These are phyloP conservation scores for Leucocoprinus sp. DNA, from an alignment of 768 basidiomycete genomes.

Conservation along the genomic window DNA sequence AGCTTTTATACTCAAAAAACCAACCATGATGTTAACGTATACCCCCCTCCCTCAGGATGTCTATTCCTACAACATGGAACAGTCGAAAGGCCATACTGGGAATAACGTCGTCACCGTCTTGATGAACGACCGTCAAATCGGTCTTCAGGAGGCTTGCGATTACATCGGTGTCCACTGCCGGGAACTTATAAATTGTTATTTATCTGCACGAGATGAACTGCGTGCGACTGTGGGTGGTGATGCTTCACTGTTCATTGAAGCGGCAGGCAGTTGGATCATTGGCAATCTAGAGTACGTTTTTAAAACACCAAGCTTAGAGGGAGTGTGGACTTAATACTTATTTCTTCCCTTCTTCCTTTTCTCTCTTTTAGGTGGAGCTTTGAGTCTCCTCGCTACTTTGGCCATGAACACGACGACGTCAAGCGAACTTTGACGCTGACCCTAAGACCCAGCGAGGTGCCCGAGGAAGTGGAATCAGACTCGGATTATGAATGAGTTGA, in stretches of 20 bases:
- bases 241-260: slow-evolving; percentile 45
- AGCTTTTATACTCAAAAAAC: slow-evolving; percentile 16
- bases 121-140: slow-evolving; percentile 45
- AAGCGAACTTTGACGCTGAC: slow-evolving; percentile 21
- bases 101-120: slow-evolving; percentile 67
- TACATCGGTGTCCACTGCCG: slow-evolving; percentile 44
- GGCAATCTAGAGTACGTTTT: slow-evolving; percentile 51
- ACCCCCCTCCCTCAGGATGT: slow-evolving; percentile 56
- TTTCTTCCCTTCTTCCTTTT: slow-evolving; percentile 1
- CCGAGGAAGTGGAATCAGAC: slow-evolving; percentile 19
- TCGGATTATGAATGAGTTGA: slow-evolving; percentile 30
- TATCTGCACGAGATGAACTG: slow-evolving; percentile 35
- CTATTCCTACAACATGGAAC: slow-evolving; percentile 70
- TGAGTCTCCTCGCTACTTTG: slow-evolving; percentile 63
- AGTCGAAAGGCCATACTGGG: slow-evolving; percentile 51
- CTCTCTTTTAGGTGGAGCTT: slow-evolving; percentile 49
- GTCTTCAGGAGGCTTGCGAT: slow-evolving; percentile 53
- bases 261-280: slow-evolving; percentile 50
- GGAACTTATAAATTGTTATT: slow-evolving; percentile 42
- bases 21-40: slow-evolving; percentile 8
- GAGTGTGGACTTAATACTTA: slow-evolving; percentile 4
- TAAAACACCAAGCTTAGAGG: background rate
- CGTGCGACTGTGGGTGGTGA: slow-evolving; percentile 46
- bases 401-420: slow-evolving; percentile 43
- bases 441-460: slow-evolving; percentile 30